A percentile compares a stretch with the other conserved stretches of the same genome.
Conservation (phyloP, 2,329 filamentous ascomycete species). For the Hypoxylon sp. region DNA sequence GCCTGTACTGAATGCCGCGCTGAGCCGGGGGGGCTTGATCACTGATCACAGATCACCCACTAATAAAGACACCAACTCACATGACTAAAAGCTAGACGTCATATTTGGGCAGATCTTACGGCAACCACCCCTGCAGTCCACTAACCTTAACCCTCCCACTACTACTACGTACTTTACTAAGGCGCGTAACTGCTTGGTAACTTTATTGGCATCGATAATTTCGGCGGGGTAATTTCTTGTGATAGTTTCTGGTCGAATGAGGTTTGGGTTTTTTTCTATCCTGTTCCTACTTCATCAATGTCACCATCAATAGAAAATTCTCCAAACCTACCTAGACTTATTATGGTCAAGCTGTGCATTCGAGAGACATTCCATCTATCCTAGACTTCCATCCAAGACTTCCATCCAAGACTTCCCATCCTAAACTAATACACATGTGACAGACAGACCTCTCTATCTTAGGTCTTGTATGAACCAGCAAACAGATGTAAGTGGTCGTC, state of each 20-base stretch:
- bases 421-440: slow-evolving; percentile 26
- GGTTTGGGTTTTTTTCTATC: slow-evolving; percentile 13
- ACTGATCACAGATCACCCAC: slow-evolving; percentile 14
- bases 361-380: slow-evolving; percentile 4
- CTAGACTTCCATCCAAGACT: no score
- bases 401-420: background rate
- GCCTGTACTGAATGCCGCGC: slow-evolving; percentile 35
- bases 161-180: slow-evolving; percentile 26
- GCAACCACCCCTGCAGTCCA: slow-evolving; percentile 29
- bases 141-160: slow-evolving; percentile 4
- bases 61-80: slow-evolving; percentile 40
- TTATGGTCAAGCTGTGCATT: slow-evolving; percentile 18
- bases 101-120: slow-evolving; percentile 38
- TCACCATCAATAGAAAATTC: slow-evolving; percentile 8
- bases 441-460: slow-evolving; percentile 3
- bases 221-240: slow-evolving; percentile 27
- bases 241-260: slow-evolving; percentile 9
- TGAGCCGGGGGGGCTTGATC: slow-evolving; percentile 29
- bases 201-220: slow-evolving; percentile 30
- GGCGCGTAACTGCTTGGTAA: slow-evolving; percentile 22
- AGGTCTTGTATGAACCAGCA: slow-evolving; percentile 20
- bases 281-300: slow-evolving; percentile 7
- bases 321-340: slow-evolving; percentile 4
- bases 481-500: slow-evolving; percentile 20
- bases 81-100: slow-evolving; percentile 42